A percentile compares a stretch with the other conserved stretches of the same genome.
Conservation (phyloP, 2,329 filamentous ascomycete genomes). For the Fusarium sp. region DNA sequence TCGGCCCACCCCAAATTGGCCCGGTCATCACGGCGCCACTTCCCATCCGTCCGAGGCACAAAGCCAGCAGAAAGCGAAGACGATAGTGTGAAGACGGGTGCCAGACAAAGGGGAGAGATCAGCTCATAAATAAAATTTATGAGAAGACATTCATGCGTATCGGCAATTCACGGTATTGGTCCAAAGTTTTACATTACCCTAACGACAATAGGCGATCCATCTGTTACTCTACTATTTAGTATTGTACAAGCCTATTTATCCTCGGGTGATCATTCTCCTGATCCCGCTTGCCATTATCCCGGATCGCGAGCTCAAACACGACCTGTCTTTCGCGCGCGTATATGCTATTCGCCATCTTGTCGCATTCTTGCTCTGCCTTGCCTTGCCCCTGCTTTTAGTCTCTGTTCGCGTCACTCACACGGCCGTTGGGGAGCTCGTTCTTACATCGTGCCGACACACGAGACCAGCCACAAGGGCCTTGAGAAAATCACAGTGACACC, state of each 20-base stretch:
- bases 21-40: constrained; percentile 36
- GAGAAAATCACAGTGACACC: constrained; percentile 16
- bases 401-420: constrained; percentile 21
- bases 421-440: constrained; percentile 32
- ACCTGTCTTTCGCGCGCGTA: constrained; percentile 33
- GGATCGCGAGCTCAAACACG: constrained; percentile 42
- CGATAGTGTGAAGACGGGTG: constrained; percentile 25
- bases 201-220: constrained; percentile 25
- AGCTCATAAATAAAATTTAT: constrained; percentile 28
- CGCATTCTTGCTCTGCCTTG: constrained; percentile 25
- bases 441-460: constrained; percentile 37
- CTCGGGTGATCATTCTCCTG: constrained; percentile 43
- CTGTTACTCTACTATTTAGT: constrained; percentile 22
- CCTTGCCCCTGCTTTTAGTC: constrained; percentile 21
- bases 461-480: constrained; percentile 31
- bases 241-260: constrained; percentile 31
- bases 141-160: constrained; percentile 6
- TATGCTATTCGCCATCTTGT: constrained; percentile 12
- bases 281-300: constrained; percentile 41
- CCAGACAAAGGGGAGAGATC: constrained; percentile 21
- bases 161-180: constrained; percentile 36
- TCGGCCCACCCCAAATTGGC: constrained; percentile 36
- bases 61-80: constrained; percentile 38
- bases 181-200: constrained; percentile 12
- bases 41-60: constrained; percentile 41